Conservation (phyloP, 768 basidiomycete genomes). For the Lyophyllum decastes region DNA sequence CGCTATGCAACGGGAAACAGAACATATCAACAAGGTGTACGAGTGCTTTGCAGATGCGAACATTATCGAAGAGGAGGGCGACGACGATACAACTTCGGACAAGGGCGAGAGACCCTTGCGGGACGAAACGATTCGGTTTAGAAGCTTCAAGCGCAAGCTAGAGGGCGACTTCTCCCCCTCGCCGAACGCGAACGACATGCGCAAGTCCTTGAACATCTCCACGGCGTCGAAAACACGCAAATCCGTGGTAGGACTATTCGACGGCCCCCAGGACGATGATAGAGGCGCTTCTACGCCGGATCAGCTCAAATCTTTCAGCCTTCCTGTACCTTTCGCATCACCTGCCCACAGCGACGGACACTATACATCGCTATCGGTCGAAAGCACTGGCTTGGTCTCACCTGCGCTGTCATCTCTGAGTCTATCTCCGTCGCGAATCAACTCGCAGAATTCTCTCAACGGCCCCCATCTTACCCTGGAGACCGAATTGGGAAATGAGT, state of each 20-base stretch:
- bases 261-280: conserved; percentile 27
- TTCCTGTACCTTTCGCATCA: conserved; percentile 33
- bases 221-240: conserved; percentile 37
- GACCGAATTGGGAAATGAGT: conserved; percentile 59
- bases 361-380: conserved; percentile 31
- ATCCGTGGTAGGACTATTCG: conserved; percentile 67
- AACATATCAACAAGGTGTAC: conserved; percentile 69
- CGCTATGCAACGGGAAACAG: conserved; percentile 72
- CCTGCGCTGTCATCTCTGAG: conserved; percentile 37
- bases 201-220: conserved; percentile 14
- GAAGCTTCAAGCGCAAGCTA: conserved; percentile 46
- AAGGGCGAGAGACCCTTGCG: conserved; percentile 25
- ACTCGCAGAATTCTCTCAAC: conserved; percentile 21
- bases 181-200: conserved; percentile 7
- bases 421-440: conserved; percentile 24
- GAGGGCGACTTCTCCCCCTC: conserved; percentile 30
- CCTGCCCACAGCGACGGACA: conserved; percentile 27
- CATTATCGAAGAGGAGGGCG: conserved; percentile 48
- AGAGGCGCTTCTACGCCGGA: conserved; percentile 17
- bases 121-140: conserved; percentile 46
- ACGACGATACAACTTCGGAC: conserved; percentile 25
- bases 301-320: conserved; percentile 18
- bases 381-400: conserved; percentile 28
- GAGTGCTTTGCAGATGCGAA: conserved; percentile 63
- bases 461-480: conserved; percentile 42